Evolutionary conservation across 1,284 basidiomycete species (phyloP).

Genomic region (Trichosporon sp.): DNA sequence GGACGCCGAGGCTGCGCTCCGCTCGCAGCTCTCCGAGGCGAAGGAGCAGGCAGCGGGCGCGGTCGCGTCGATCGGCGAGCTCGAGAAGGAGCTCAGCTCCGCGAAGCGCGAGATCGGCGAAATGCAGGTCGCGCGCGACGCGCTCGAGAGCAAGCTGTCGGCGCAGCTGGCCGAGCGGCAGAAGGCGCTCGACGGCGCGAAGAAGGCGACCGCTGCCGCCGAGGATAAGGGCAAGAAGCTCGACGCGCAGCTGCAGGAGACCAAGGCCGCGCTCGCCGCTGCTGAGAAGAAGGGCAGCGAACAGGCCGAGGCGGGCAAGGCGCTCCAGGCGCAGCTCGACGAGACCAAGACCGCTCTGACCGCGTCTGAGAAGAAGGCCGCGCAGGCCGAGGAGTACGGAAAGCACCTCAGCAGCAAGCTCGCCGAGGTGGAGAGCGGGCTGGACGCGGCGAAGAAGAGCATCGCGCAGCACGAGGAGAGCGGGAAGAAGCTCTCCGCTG

Average conservation of each 20-base stretch:
- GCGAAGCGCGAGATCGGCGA: conserved; percentile 21
- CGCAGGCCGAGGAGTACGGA: conserved; percentile 4
- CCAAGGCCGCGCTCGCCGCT: conserved; percentile 35
- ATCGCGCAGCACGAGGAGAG: conserved; percentile 18
- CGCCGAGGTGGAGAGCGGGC: background rate
- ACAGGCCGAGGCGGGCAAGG: conserved; percentile 6
- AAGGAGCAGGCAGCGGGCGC: background rate
- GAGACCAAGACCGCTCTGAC: conserved; percentile 22
- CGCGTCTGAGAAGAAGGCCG: background rate
- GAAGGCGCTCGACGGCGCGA: conserved; percentile 18
- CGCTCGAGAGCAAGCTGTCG: conserved; percentile 12
- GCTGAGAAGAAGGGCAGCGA: background rate
- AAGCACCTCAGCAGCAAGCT: background rate
- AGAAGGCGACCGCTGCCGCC: conserved; percentile 16
- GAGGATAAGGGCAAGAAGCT: conserved; percentile 20
- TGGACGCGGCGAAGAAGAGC: background rate
- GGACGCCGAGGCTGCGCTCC: background rate
- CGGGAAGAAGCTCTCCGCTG: conserved; percentile 13
- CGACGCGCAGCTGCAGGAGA: conserved; percentile 22
- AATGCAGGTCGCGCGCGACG: conserved; percentile 29
- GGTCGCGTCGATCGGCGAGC: background rate
- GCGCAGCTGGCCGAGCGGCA: conserved; percentile 15
- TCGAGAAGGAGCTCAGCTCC: conserved; percentile 15
- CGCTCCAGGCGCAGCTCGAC: conserved; percentile 26
- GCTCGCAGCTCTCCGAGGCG: background rate